Percentiles rank a stretch among this genome's conserved stretches.
Evolutionary conservation across 2,329 filamentous ascomycete species (phyloP).

Genomic region (Neurospora sp.): DNA sequence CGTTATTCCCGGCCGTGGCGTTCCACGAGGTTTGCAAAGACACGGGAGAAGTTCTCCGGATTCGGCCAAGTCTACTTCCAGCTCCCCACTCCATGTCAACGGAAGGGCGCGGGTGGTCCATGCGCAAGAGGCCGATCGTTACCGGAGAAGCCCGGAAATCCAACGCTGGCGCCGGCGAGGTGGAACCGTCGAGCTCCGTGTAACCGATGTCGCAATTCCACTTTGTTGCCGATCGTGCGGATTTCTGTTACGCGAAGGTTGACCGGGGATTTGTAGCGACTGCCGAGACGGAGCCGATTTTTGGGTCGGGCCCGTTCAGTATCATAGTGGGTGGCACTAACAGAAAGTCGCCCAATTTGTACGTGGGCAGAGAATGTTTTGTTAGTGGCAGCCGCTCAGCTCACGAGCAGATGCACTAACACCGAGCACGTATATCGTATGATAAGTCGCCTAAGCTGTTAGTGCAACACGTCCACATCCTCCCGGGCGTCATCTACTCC

Average conservation of each 20-base stretch:
- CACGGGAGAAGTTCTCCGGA: neutral
- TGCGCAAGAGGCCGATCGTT: neutral
- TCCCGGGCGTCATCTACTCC: too few relatives aligned
- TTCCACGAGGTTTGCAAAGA: neutral
- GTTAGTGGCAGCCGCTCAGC: too few relatives aligned
- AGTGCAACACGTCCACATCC: too few relatives aligned
- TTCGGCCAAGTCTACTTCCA: neutral
- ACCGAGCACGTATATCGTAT: too few relatives aligned
- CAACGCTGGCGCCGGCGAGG: neutral
- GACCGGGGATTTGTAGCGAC: neutral
- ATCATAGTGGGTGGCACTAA: too few relatives aligned
- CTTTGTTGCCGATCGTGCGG: neutral
- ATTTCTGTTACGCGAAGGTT: neutral
- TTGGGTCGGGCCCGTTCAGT: neutral
- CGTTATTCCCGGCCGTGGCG: neutral
- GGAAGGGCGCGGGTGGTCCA: neutral
- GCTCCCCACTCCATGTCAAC: neutral
- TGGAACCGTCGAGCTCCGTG: neutral
- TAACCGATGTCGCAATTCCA: neutral
- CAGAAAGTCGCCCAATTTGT: too few relatives aligned
- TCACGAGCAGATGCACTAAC: too few relatives aligned
- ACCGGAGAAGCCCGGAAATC: neutral
- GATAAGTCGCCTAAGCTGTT: too few relatives aligned
- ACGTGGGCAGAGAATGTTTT: too few relatives aligned
- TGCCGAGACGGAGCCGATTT: neutral